phyloP scores from a whole-genome alignment of 2,329 filamentous ascomycete species.

The Sarocladiaceae sp. region DNA sequence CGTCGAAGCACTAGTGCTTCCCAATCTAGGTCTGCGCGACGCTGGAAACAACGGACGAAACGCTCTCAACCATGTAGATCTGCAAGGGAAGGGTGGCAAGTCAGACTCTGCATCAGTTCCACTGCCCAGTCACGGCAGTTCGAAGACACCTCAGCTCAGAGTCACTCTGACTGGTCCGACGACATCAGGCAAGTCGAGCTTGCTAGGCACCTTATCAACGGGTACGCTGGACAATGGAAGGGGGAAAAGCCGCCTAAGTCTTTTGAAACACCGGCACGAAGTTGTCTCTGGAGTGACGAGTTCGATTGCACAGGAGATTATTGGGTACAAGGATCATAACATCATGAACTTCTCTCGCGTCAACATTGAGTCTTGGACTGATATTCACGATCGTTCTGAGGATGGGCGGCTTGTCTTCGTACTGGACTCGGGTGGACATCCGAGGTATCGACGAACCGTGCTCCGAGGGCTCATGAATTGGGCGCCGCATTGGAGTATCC shows the following conservation, averaged over 20 bases:
- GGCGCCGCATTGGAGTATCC: conserved; percentile 88
- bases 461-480: conserved; percentile 89
- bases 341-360: conserved; percentile 82
- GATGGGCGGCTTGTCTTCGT: conserved; percentile 77
- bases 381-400: conserved; percentile 79
- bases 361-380: conserved; percentile 89
- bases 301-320: conserved; percentile 87
- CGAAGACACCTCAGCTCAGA: conserved; percentile 69
- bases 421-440: conserved; percentile 87
- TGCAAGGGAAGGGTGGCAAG: no score
- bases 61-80: neutral
- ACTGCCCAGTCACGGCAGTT: conserved; percentile 38
- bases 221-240: conserved; percentile 87
- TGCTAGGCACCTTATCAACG: conserved; percentile 84
- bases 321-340: conserved; percentile 66
- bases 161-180: conserved; percentile 87
- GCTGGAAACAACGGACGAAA: neutral
- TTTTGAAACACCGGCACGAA: conserved; percentile 91
- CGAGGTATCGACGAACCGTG: conserved; percentile 83
- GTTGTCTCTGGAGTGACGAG: conserved; percentile 89
- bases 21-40: conserved; percentile 48
- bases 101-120: conserved; percentile 11
- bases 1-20: conserved; percentile 83
- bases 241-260: conserved; percentile 81
- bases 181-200: conserved; percentile 85